Evolutionary conservation across 208 protist genomes (phyloP).

Genomic region (Wallacemonas rigidus): DNA sequence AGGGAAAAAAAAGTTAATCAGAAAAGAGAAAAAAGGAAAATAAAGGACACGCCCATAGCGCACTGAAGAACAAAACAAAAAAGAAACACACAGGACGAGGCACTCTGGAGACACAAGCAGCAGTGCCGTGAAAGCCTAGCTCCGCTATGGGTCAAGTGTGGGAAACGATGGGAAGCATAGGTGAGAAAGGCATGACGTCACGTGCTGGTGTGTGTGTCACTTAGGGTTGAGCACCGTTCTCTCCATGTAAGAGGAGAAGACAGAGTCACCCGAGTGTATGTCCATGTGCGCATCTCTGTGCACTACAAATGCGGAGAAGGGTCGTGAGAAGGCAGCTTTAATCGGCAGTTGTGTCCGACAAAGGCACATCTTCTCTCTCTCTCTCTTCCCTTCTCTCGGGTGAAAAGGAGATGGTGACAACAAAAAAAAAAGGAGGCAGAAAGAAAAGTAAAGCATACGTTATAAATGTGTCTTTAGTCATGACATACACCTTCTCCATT

Average conservation of each 20-base stretch:
- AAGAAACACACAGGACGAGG: background rate
- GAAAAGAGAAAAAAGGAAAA: constrained; percentile 6
- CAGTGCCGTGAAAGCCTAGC: background rate
- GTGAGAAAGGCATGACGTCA: background rate
- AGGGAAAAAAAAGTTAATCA: background rate
- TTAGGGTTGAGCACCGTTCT: too few relatives aligned
- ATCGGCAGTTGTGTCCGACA: background rate
- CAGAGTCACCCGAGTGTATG: too few relatives aligned
- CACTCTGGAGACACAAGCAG: background rate
- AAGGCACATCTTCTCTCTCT: background rate
- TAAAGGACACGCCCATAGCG: constrained; percentile 1
- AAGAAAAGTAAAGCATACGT: constrained; percentile 10
- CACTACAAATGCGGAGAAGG: background rate
- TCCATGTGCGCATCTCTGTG: background rate
- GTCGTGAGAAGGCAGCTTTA: background rate
- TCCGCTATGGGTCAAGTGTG: background rate
- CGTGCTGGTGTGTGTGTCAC: too few relatives aligned
- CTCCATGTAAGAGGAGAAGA: too few relatives aligned
- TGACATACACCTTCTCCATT: too few relatives aligned
- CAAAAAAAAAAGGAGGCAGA: background rate
- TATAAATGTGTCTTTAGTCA: background rate
- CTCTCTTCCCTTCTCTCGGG: too few relatives aligned
- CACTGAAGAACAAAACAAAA: constrained; percentile 19
- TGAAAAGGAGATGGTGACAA: too few relatives aligned
- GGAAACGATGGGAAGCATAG: background rate